Conservation (phyloP, 2,329 filamentous ascomycete genomes). For the Neonectria faginata region DNA sequence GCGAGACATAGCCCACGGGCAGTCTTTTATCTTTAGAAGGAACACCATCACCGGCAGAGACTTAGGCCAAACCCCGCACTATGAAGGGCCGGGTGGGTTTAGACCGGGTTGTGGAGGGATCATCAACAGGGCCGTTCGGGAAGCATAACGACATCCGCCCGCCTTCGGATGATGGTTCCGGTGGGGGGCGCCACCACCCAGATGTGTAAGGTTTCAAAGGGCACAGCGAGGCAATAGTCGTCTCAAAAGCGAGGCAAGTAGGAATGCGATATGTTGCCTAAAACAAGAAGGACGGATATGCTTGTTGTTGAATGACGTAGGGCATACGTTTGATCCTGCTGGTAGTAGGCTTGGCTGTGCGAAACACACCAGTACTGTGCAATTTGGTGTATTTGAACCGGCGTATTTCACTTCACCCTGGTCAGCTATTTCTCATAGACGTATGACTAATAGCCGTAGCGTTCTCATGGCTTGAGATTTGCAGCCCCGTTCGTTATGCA, state of each 20-base stretch:
- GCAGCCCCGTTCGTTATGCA: neutral
- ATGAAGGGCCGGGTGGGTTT: slow-evolving; percentile 18
- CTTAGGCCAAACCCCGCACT: slow-evolving; percentile 34
- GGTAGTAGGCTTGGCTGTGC: neutral
- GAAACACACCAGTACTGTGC: neutral
- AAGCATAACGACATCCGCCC: slow-evolving; percentile 12
- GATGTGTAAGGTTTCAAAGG: neutral
- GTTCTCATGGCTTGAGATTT: neutral
- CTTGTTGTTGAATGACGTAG: neutral
- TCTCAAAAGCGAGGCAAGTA: too few relatives aligned
- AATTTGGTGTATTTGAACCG: neutral
- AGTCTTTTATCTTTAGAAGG: slow-evolving; percentile 34
- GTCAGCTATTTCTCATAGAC: neutral
- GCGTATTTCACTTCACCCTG: neutral
- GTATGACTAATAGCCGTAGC: neutral
- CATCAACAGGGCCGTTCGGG: slow-evolving; percentile 20
- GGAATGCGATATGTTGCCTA: neutral
- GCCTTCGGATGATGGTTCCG: slow-evolving; percentile 13
- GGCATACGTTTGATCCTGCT: neutral
- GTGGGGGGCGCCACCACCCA: slow-evolving; percentile 8
- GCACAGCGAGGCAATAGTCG: neutral
- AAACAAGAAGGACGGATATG: neutral
- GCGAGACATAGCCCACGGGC: neutral
- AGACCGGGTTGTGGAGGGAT: slow-evolving; percentile 35
- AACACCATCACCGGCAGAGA: slow-evolving; percentile 4